Evolutionary conservation across 768 basidiomycete genomes (phyloP).

Genomic region (Rhodotorula sphaerocarpa): DNA sequence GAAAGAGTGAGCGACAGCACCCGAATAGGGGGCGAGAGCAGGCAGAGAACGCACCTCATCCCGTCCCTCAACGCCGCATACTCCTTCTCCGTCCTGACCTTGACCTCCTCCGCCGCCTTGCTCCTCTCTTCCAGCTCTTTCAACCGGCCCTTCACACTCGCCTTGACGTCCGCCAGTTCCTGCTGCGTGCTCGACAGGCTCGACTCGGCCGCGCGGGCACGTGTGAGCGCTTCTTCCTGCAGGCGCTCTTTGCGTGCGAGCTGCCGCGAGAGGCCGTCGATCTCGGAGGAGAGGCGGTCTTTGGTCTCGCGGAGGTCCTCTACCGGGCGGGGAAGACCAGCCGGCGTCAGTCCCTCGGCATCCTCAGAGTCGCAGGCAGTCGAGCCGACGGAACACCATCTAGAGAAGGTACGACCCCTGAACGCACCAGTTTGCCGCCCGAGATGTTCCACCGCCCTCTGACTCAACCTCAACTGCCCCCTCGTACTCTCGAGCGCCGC

Average conservation of each 20-base stretch:
- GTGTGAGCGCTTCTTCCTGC: conserved; percentile 76
- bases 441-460: conserved; percentile 60
- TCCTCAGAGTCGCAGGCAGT: conserved; percentile 43
- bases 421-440: conserved; percentile 45
- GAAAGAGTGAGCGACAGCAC: too few relatives aligned
- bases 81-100: conserved; percentile 73
- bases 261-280: conserved; percentile 78
- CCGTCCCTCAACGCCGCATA: conserved; percentile 70
- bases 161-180: conserved; percentile 65
- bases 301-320: conserved; percentile 82
- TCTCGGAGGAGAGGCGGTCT: conserved; percentile 72
- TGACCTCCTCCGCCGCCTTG: conserved; percentile 38
- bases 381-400: too few relatives aligned
- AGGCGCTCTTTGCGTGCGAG: conserved; percentile 78
- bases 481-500: conserved; percentile 81
- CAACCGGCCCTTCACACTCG: conserved; percentile 62
- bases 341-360: too few relatives aligned
- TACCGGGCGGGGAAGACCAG: too few relatives aligned
- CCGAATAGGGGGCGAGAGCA: too few relatives aligned
- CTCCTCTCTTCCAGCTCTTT: conserved; percentile 53
- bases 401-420: too few relatives aligned
- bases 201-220: conserved; percentile 76
- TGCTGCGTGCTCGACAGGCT: conserved; percentile 61
- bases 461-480: conserved; percentile 66
- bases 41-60: conserved; percentile 47